These are phyloP conservation scores for Vitis hybrid DNA, from an alignment of 177 flowering plant genomes.

Conservation along the genomic window DNA sequence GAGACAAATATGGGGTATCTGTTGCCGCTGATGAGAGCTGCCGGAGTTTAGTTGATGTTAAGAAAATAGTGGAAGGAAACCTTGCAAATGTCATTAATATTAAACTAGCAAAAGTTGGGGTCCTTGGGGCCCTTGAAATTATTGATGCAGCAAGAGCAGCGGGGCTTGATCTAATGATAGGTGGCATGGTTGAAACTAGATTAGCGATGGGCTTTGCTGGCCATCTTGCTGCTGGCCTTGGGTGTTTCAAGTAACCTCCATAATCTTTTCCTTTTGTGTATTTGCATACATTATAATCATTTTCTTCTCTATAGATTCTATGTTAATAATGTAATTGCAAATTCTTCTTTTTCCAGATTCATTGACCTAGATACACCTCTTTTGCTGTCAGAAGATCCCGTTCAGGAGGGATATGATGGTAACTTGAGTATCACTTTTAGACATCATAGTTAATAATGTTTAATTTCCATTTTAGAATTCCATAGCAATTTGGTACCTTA, in stretches of 20 bases:
- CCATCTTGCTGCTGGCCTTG: slow-evolving; percentile 93
- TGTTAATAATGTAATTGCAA: no score
- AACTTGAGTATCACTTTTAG: slow-evolving; percentile 10
- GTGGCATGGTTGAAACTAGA: slow-evolving; percentile 96
- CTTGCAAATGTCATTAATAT: slow-evolving; percentile 83
- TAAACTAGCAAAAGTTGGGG: slow-evolving; percentile 89
- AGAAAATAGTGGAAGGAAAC: slow-evolving; percentile 56
- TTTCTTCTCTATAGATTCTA: no score
- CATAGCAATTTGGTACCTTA: background rate
- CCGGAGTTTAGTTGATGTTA: slow-evolving; percentile 62
- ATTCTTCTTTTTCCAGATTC: slow-evolving; percentile 43
- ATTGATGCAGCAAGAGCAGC: slow-evolving; percentile 55
- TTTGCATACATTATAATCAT: background rate
- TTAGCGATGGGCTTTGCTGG: slow-evolving; percentile 97
- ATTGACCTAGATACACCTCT: slow-evolving; percentile 91
- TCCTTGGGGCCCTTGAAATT: slow-evolving; percentile 77
- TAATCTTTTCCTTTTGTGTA: background rate
- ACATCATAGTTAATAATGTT: background rate
- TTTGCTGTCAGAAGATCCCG: slow-evolving; percentile 85
- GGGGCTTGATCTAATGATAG: slow-evolving; percentile 79
- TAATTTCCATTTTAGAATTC: background rate
- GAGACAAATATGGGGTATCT: slow-evolving; percentile 65
- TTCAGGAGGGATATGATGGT: slow-evolving; percentile 90
- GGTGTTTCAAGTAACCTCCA: slow-evolving; percentile 72
- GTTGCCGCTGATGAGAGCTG: slow-evolving; percentile 97